Conservation (phyloP, 805 yeast species). For the Teunomyces tritomae region DNA sequence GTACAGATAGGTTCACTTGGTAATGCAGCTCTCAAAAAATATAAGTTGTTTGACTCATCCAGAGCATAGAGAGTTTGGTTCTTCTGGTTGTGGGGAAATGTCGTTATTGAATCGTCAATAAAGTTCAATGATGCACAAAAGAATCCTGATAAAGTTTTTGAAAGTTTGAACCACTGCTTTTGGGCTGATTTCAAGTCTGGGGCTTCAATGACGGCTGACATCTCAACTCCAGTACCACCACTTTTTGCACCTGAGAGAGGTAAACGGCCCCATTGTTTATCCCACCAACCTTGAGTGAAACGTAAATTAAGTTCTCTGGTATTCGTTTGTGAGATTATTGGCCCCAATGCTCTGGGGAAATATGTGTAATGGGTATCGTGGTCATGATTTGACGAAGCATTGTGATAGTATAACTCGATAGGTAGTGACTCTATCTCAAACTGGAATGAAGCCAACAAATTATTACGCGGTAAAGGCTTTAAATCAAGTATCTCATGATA, state of each 20-base stretch:
- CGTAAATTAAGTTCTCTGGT: conserved; percentile 78
- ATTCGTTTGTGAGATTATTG: conserved; percentile 62
- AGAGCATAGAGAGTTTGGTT: conserved; percentile 14
- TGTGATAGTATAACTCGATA: conserved; percentile 19
- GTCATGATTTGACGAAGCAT: conserved; percentile 10
- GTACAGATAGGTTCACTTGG: conserved; percentile 97
- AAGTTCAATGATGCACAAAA: conserved; percentile 95
- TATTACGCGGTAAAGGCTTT: conserved; percentile 72
- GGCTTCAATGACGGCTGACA: conserved; percentile 85
- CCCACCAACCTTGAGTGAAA: conserved; percentile 96
- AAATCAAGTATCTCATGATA: conserved; percentile 63
- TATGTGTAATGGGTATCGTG: conserved; percentile 49
- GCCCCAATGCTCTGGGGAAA: conserved; percentile 81
- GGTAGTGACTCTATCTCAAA: conserved; percentile 62
- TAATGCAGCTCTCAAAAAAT: conserved; percentile 74
- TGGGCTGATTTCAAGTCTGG: conserved; percentile 51
- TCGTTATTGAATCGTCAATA: conserved; percentile 75
- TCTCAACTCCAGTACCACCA: conserved; percentile 95
- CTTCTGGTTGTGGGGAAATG: conserved; percentile 41
- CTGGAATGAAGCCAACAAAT: conserved; percentile 65
- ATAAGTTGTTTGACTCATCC: conserved; percentile 38
- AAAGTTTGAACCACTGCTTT: conserved; percentile 65
- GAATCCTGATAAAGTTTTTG: conserved; percentile 79
- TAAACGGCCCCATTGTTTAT: conserved; percentile 82
- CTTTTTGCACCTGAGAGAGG: conserved; percentile 68